Percentiles rank a stretch among this genome's conserved stretches.
Conservation (phyloP, 371 early-diverging fungal species). For the Neoconidiobolus thromboides region DNA sequence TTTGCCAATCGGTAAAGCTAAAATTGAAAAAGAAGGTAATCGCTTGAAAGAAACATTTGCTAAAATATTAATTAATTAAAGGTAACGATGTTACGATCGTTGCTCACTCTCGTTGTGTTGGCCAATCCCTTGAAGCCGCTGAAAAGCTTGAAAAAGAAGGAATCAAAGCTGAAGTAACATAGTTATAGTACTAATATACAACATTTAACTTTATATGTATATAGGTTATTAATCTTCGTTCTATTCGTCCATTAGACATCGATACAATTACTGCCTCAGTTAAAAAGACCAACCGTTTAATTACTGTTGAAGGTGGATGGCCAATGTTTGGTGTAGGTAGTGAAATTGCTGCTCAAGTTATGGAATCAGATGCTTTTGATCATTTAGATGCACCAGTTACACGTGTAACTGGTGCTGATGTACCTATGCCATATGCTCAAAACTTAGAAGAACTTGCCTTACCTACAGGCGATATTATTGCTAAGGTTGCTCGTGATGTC, state of each 20-base stretch:
- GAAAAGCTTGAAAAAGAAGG: conserved; percentile 71
- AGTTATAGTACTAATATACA: background rate
- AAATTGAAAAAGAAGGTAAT: conserved; percentile 75
- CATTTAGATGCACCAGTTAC: conserved; percentile 89
- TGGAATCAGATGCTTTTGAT: conserved; percentile 92
- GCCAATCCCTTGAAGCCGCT: conserved; percentile 81
- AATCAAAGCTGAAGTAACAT: conserved; percentile 42
- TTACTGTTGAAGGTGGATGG: conserved; percentile 97
- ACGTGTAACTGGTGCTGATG: conserved; percentile 94
- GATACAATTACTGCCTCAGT: conserved; percentile 81
- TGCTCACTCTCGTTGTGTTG: conserved; percentile 85
- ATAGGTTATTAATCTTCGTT: conserved; percentile 93
- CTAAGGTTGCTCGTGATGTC: conserved; percentile 40
- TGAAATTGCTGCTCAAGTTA: conserved; percentile 91
- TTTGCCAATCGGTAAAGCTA: conserved; percentile 90
- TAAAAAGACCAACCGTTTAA: conserved; percentile 94
- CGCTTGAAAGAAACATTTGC: background rate
- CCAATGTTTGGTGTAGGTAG: conserved; percentile 93
- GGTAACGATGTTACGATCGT: conserved; percentile 88
- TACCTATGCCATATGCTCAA: conserved; percentile 96
- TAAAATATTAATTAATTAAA: conserved; percentile 7
- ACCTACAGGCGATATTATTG: conserved; percentile 77
- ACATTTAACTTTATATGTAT: conserved; percentile 5
- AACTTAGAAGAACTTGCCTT: conserved; percentile 85
- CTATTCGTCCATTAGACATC: conserved; percentile 94